Conservation (phyloP, 2,329 filamentous ascomycete genomes). For the Rhexocercosporidium sp. region DNA sequence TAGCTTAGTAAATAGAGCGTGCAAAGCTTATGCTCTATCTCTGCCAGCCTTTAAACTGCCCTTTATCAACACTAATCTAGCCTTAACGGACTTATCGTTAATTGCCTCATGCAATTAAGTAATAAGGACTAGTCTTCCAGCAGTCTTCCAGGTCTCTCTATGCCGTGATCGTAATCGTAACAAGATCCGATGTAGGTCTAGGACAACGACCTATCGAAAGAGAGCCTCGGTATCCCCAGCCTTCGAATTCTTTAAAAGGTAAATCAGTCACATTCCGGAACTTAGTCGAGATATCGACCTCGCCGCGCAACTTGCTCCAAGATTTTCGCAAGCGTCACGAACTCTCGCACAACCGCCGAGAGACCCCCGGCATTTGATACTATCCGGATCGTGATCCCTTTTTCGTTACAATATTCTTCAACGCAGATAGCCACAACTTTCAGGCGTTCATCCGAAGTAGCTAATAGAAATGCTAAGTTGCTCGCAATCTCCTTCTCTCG, state of each 20-base stretch:
- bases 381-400: slow-evolving; percentile 15
- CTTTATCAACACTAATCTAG: too few species aligned
- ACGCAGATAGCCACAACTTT: slow-evolving; percentile 8
- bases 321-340: slow-evolving; percentile 11
- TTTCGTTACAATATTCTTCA: slow-evolving; percentile 7
- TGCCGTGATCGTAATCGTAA: slow-evolving; percentile 35
- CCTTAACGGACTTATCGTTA: slow-evolving; percentile 18
- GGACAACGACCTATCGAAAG: slow-evolving; percentile 31
- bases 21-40: slow-evolving; percentile 14
- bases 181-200: slow-evolving; percentile 35
- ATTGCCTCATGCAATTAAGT: slow-evolving; percentile 20
- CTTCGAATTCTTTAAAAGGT: slow-evolving; percentile 16
- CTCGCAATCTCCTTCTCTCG: too few species aligned
- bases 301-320: slow-evolving; percentile 10
- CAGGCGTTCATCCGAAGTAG: too few species aligned
- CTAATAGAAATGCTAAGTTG: too few species aligned
- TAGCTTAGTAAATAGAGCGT: slow-evolving; percentile 22
- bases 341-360: slow-evolving; percentile 3
- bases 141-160: slow-evolving; percentile 25
- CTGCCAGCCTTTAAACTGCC: not conserved
- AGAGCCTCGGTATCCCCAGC: slow-evolving; percentile 28
- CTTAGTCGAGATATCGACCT: not conserved
- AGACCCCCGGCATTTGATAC: slow-evolving; percentile 5
- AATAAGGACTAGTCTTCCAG: slow-evolving; percentile 27
- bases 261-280: not conserved